Conservation (phyloP, 1,284 basidiomycete species). For the Ustilago vetiveriae region DNA sequence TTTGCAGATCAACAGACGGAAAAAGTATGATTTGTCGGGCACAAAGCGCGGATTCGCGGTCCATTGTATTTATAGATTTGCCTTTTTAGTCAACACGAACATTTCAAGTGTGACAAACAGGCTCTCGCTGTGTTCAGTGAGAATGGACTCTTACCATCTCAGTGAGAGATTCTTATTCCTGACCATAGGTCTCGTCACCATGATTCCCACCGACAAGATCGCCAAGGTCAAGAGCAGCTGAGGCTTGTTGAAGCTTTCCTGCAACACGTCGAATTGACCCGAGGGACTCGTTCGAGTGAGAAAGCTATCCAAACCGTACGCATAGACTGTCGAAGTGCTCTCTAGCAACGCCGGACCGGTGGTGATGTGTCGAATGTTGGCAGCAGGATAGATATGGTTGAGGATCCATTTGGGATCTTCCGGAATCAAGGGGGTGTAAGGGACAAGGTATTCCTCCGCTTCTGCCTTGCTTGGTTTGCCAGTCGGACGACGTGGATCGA, state of each 20-base stretch:
- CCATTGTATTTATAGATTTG: neutral
- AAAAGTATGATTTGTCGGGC: no score
- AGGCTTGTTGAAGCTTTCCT: constrained; percentile 82
- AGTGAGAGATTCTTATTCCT: constrained; percentile 24
- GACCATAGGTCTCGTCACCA: constrained; percentile 71
- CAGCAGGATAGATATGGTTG: constrained; percentile 75
- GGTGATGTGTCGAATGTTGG: constrained; percentile 71
- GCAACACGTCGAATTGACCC: constrained; percentile 86
- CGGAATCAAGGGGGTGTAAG: constrained; percentile 82
- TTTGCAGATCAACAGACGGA: neutral
- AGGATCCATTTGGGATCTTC: constrained; percentile 79
- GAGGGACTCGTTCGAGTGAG: constrained; percentile 83
- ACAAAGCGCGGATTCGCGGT: no score
- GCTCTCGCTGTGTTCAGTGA: no score
- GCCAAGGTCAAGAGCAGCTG: constrained; percentile 86
- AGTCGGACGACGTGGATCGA: constrained; percentile 83
- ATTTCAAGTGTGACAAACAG: no score
- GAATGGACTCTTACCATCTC: no score
- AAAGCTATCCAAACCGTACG: constrained; percentile 87
- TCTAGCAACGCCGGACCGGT: constrained; percentile 87
- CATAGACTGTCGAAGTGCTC: constrained; percentile 88
- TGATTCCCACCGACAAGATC: constrained; percentile 78
- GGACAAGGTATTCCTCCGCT: constrained; percentile 83
- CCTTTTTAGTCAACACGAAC: no score
- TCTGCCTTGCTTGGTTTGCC: constrained; percentile 81